Evolutionary conservation across 2,329 filamentous ascomycete species (phyloP).

Genomic region (Fusarium dlaminii): DNA sequence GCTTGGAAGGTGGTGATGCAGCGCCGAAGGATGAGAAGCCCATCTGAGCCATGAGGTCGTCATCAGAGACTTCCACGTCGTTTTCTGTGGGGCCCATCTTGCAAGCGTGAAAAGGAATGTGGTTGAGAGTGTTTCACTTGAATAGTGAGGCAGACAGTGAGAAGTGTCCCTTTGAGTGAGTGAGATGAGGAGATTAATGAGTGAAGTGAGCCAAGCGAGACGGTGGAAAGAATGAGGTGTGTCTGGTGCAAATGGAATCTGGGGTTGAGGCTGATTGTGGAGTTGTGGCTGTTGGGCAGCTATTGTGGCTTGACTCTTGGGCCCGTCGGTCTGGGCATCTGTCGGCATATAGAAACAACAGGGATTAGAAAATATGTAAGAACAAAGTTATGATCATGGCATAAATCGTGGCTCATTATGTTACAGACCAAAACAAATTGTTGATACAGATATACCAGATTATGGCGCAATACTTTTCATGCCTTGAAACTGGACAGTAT

Average conservation of each 20-base stretch:
- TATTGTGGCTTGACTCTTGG: slow-evolving; percentile 20
- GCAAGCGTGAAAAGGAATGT: background rate
- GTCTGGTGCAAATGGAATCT: slow-evolving; percentile 34
- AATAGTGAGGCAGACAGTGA: background rate
- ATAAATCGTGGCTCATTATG: background rate
- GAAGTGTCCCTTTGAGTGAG: background rate
- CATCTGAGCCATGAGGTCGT: slow-evolving; percentile 71
- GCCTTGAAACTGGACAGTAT: background rate
- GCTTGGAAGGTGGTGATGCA: slow-evolving; percentile 65
- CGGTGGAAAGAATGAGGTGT: slow-evolving; percentile 26
- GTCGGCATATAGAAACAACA: background rate
- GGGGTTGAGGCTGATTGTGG: slow-evolving; percentile 35
- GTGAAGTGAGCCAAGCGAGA: slow-evolving; percentile 17
- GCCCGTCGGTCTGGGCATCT: background rate
- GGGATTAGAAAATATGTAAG: background rate
- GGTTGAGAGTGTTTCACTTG: background rate
- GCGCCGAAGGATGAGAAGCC: slow-evolving; percentile 78
- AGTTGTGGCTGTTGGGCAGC: slow-evolving; percentile 29
- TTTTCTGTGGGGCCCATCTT: slow-evolving; percentile 10
- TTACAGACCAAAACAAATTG: background rate
- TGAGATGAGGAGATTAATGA: slow-evolving; percentile 3
- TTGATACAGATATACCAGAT: background rate
- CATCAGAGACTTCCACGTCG: slow-evolving; percentile 22
- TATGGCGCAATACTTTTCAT: background rate
- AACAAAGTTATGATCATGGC: background rate